A percentile compares a stretch with the other conserved stretches of the same genome.
Evolutionary conservation across 176 grass and related monocot genomes (phyloP).

Genomic region (Oryza australiensis): DNA sequence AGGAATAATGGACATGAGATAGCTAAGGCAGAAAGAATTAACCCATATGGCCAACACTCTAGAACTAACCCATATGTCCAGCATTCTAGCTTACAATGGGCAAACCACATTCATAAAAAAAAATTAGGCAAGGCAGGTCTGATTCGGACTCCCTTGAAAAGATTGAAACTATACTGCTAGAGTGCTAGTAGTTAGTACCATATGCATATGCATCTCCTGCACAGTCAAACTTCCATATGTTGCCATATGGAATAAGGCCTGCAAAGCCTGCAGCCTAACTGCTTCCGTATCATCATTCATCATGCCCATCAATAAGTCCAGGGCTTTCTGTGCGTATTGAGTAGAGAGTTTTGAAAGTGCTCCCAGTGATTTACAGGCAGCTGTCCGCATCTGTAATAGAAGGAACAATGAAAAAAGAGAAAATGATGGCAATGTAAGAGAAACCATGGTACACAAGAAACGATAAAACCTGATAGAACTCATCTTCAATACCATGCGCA

Average conservation of each 20-base stretch:
- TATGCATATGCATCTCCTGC: constrained; percentile 82
- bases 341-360: constrained; percentile 57
- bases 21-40: background rate
- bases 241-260: constrained; percentile 68
- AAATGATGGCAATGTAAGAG: background rate
- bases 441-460: constrained; percentile 31
- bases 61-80: background rate
- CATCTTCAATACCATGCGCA: constrained; percentile 87
- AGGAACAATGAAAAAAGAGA: constrained; percentile 40
- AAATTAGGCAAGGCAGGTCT: background rate
- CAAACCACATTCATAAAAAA: constrained; percentile 2
- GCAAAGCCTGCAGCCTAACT: constrained; percentile 71
- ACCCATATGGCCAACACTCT: background rate
- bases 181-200: constrained; percentile 57
- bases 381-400: constrained; percentile 59
- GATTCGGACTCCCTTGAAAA: too few species aligned
- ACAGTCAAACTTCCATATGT: constrained; percentile 63
- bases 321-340: constrained; percentile 64
- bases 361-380: constrained; percentile 73
- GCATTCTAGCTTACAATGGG: constrained; percentile 6
- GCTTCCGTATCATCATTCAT: constrained; percentile 84
- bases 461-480: constrained; percentile 66
- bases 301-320: constrained; percentile 90
- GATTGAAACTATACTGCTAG: constrained; percentile 4
- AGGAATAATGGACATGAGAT: background rate